Evolutionary conservation across 2,329 filamentous ascomycete genomes (phyloP), one percentile per base, ranked within the genome.

Genomic region (Ophiocordyceps australis): DNA sequence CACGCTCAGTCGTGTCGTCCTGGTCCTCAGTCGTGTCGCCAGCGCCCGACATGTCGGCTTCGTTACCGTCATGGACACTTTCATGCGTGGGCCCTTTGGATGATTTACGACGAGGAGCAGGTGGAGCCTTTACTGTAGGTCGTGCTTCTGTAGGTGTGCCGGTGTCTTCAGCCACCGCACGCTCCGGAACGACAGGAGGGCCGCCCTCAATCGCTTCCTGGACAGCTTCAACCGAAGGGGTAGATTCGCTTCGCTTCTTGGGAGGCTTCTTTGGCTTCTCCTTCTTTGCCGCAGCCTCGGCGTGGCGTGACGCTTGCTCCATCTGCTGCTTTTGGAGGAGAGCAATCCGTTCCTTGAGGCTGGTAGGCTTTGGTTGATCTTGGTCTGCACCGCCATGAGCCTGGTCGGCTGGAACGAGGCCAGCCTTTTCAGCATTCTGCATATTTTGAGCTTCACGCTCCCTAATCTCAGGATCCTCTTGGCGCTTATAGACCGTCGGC

Each of bases 341-440:
- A 16, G 89, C 89, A 53, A 98, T 94, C 33, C 89, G 70, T 48
- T 98, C 89, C 51, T 95, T 98, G 33, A 98, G 50, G 38, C 80
- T 94, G 29, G 82, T 79, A 14, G 85, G 82, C 52, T 95, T 94
- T 2, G 86, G 85, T 39, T 80, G 73, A 22, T 91, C 80, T 28
- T 89, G 81, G 5, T 58, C 68, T 11, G 62, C 70, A 14, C 55
- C 59, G 4, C 59, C 60, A 6, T 61, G 50, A 12, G 52, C 27
- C 26, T 46, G 41, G 24, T 48, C 43, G 11, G 57, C 45, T 18
- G 59, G 51, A n/a, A 42, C 35, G 19, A 80, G 53, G 1, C 74
- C 74, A n/a, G 73, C 72, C 35, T 57, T 71, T 39, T 79, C 75
- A 6, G 76, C 74, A 36, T 62, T 66, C 31, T 77, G 73, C 26